Evolutionary conservation across 257 asterid species (phyloP), one percentile per base, ranked within the genome.

Genomic region (Nicotiana otophora): DNA sequence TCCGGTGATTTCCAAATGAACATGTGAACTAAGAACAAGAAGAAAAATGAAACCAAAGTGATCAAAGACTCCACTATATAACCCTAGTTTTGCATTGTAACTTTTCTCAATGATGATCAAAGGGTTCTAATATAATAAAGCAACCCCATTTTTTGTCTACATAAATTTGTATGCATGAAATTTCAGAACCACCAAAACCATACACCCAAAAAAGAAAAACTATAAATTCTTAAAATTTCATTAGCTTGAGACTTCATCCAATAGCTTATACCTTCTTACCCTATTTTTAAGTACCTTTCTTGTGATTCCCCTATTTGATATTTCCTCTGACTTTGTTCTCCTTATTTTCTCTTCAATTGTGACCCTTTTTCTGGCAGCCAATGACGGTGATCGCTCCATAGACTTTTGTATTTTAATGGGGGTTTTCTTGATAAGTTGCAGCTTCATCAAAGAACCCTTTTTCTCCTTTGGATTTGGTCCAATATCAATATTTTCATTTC

Each of bases 241-340:
- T 83, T 84, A 88, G 46, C 89, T 85, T 10, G 94, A 86, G 60
- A 93, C 97, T 68, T 93, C 97, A 78, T 93, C 94, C 86, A 92
- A 85, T 53, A 90, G 93, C 87, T 93, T 93, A 80, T 92, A 93
- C 86, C 97, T 89, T 82, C 92, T 91, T 46, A 91, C 97, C 90
- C 86, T 93, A 80, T 90, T 91, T 69, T 88, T 90, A 51, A 85
- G 82, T 60, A 87, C 87, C 10, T 86, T 92, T 87, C 85, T 92
- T 26, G 80, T 78, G 19, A 87, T 82, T 58, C 88, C 86, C 72
- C 82, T 82, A 66, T 86, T 88, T 36, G 91, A 63, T 64, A 86
- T 84, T 54, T 86, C 91, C 14, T 86, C 92, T 10, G 93, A 87
- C 57, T 87, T 90, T 62, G 92, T 87, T 87, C 97, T 87, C 57